Evolutionary conservation across 306 rosid genomes (phyloP).

Genomic region (Gillenia trifoliata): DNA sequence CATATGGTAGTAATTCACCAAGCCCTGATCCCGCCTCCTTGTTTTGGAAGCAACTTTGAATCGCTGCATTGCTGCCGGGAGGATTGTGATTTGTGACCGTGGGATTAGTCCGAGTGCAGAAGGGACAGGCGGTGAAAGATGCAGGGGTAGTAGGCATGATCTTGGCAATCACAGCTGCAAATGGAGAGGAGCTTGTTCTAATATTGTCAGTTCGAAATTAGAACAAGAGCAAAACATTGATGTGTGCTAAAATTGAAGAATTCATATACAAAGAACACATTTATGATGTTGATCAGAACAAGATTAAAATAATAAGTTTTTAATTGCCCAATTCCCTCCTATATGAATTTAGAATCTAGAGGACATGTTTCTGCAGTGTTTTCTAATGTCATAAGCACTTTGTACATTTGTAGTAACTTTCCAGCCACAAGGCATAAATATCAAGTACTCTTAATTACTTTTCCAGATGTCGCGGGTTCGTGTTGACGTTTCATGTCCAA

Average conservation of each 20-base stretch:
- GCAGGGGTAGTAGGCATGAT: conserved; percentile 95
- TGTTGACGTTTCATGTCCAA: too few relatives aligned
- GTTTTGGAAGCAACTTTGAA: conserved; percentile 20
- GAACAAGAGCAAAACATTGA: too few relatives aligned
- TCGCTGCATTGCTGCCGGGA: conserved; percentile 42
- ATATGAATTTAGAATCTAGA: too few relatives aligned
- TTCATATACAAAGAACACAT: too few relatives aligned
- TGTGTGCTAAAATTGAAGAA: too few relatives aligned
- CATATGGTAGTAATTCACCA: too few relatives aligned
- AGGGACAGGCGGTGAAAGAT: conserved; percentile 79
- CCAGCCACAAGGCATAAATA: not conserved
- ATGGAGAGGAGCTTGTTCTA: conserved; percentile 73
- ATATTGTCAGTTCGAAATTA: too few relatives aligned
- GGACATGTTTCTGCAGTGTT: not conserved
- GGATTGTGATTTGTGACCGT: conserved; percentile 85
- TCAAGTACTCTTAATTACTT: not conserved
- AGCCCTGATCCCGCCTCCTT: too few relatives aligned
- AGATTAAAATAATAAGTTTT: too few relatives aligned
- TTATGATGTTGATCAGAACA: too few relatives aligned
- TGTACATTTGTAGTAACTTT: not conserved
- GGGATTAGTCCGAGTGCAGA: conserved; percentile 83
- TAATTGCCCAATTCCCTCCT: too few relatives aligned
- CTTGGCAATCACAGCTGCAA: conserved; percentile 60
- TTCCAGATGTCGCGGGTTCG: too few relatives aligned
- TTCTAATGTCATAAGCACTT: not conserved